Evolutionary conservation across 2,329 filamentous ascomycete species (phyloP), one percentile per base, ranked within the genome.

Genomic region (Hyphodiscus sp.): DNA sequence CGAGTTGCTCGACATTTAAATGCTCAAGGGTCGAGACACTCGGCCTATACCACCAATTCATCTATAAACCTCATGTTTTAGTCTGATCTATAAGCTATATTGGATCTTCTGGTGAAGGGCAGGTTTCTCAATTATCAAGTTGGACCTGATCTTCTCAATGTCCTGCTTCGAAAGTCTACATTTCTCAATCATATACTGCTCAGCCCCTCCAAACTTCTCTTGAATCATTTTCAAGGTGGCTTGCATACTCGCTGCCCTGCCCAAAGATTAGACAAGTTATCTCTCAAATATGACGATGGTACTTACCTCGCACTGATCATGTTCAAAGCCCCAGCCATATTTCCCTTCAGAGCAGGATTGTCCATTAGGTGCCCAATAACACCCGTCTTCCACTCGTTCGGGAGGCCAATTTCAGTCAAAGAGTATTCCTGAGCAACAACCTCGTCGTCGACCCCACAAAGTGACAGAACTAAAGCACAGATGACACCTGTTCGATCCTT

Each of bases 401-500:
- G 72, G 8, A 89, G 70, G 0, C 86, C 86, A 1, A 74, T 61
- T 49, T 87, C 81, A 0, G 85, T 89, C 10, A 89, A 71, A 16
- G 76, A 73, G 66, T 91, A 91, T 67, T 91, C 87, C 10, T 76
- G 69, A 0, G 83, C 85, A n/a, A 88, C 76, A 3, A 70, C 66
- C 33, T 79, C 72, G 58, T 82, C 76, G 1, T 74, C 68, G 0
- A 88, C 82, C 3, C 83, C 82, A 9, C 82, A 82, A 26, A 89
- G 73, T 23, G 78, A 71, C 41, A 89, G 73, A 9, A 91, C 66
- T 42, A 91, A 62, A 2, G 85, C 87, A 47, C 81, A 79, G 45
- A 89, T 70, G 4, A 91, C 76, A 1, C 87, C 87, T 0, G 87
- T 91, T 44, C 87, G 76, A 67, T 91, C 87, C 69, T 91, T 91